A percentile compares a stretch with the other conserved stretches of the same genome.
phyloP scores from a whole-genome alignment of 75 land plant genomes.

The Larix kaempferi region DNA sequence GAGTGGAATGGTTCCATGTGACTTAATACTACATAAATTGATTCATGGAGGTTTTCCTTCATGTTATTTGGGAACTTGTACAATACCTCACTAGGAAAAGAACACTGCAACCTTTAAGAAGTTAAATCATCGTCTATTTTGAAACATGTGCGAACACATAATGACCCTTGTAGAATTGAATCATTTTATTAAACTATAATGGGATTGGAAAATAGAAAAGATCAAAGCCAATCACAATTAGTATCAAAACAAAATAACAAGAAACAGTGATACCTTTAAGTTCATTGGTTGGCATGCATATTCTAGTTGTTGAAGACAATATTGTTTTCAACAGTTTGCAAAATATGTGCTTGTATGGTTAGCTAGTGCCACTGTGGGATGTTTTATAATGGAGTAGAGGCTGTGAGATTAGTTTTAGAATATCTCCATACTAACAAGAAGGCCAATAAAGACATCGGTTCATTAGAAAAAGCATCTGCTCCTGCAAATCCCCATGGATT shows the following conservation, averaged over 20 bases:
- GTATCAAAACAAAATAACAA: background rate
- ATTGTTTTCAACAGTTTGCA: conserved; percentile 17
- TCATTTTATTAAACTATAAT: background rate
- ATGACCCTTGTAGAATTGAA: background rate
- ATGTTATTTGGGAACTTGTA: conserved; percentile 21
- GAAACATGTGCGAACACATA: background rate
- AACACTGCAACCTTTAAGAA: background rate
- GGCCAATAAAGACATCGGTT: background rate
- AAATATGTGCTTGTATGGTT: conserved; percentile 8
- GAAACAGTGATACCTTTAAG: conserved; percentile 2
- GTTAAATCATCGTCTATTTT: background rate
- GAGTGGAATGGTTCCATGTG: background rate
- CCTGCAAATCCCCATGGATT: conserved; percentile 21
- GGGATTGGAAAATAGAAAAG: background rate
- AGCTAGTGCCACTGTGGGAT: conserved; percentile 47
- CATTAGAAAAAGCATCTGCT: conserved; percentile 7
- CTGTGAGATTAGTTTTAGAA: conserved; percentile 32
- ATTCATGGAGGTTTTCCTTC: background rate
- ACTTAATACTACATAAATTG: background rate
- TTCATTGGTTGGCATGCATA: conserved; percentile 43
- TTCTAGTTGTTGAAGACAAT: conserved; percentile 65
- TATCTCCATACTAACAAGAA: conserved; percentile 13
- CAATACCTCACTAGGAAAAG: conserved; percentile 28
- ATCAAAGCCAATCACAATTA: background rate
- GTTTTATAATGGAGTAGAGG: conserved; percentile 59